phyloP scores from a whole-genome alignment of 2,329 filamentous ascomycete species.

The Pseudogymnoascus sp. region DNA sequence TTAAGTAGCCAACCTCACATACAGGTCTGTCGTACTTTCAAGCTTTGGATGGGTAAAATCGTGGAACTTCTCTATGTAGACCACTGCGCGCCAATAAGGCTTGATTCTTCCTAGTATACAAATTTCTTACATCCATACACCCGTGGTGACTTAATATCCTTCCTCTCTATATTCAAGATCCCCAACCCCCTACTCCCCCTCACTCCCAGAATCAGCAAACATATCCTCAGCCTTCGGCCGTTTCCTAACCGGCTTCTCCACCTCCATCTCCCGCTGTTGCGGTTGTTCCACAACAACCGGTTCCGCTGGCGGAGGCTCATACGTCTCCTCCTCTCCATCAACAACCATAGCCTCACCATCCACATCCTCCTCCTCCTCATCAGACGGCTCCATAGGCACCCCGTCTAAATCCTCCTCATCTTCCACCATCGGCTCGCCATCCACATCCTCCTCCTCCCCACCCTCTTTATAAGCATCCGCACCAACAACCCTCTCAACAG shows the following conservation, averaged over 20 bases:
- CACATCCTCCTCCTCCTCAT: constrained; percentile 37
- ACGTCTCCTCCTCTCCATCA: constrained; percentile 37
- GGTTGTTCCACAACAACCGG: constrained; percentile 7
- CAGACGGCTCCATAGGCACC: constrained; percentile 33
- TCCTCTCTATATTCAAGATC: background rate
- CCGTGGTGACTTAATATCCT: background rate
- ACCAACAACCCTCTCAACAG: constrained; percentile 28
- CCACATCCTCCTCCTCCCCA: constrained; percentile 37
- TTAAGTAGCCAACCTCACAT: background rate
- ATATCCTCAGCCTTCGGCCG: constrained; percentile 74
- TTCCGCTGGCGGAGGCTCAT: constrained; percentile 20
- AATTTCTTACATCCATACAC: background rate
- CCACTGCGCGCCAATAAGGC: background rate
- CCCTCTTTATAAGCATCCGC: constrained; percentile 21
- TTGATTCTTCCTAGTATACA: background rate
- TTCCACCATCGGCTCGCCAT: constrained; percentile 31
- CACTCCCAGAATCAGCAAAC: constrained; percentile 69
- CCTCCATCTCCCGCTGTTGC: background rate
- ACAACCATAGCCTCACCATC: constrained; percentile 36
- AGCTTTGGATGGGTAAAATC: background rate
- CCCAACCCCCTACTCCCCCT: constrained; percentile 13
- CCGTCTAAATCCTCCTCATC: constrained; percentile 30
- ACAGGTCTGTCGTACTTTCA: background rate
- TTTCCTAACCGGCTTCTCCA: constrained; percentile 36
- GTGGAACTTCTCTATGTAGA: background rate